Percentiles rank a stretch among this genome's conserved stretches.
Evolutionary conservation across 2,329 filamentous ascomycete genomes (phyloP).

Genomic region (Emergomyces pasteurianus): DNA sequence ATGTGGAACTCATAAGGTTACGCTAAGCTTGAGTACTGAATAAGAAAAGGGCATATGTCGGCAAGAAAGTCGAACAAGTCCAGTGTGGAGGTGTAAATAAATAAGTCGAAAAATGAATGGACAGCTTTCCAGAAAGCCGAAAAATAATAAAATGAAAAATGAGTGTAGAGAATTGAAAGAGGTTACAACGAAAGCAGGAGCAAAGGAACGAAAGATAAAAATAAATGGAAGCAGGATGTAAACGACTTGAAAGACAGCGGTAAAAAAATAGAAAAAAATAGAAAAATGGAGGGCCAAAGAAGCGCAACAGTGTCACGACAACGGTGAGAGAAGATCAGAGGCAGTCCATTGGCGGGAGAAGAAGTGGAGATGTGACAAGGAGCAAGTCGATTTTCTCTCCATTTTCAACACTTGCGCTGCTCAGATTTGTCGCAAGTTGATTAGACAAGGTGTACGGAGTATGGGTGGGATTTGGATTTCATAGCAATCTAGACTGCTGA

Average conservation of each 20-base stretch:
- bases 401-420: not conserved
- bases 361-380: not conserved
- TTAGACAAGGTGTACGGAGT: not conserved
- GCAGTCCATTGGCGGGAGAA: not conserved
- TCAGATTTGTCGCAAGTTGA: not conserved
- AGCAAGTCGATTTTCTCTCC: not conserved
- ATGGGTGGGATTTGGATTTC: not conserved
- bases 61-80: not conserved
- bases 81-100: constrained; percentile 4
- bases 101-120: constrained; percentile 19
- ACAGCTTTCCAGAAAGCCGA: constrained; percentile 31
- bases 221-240: constrained; percentile 2
- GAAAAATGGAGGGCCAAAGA: not conserved
- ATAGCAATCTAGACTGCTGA: constrained; percentile 2
- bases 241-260: constrained; percentile 5
- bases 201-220: constrained; percentile 8
- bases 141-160: not conserved
- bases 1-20: not conserved
- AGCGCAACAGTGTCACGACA: not conserved
- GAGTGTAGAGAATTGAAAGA: not conserved
- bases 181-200: not conserved
- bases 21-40: not conserved
- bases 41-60: not conserved
- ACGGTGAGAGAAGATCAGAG: not conserved
- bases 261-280: not conserved